Conservation (phyloP, 257 asterid species). For the Fraxinus quadrangulata region DNA sequence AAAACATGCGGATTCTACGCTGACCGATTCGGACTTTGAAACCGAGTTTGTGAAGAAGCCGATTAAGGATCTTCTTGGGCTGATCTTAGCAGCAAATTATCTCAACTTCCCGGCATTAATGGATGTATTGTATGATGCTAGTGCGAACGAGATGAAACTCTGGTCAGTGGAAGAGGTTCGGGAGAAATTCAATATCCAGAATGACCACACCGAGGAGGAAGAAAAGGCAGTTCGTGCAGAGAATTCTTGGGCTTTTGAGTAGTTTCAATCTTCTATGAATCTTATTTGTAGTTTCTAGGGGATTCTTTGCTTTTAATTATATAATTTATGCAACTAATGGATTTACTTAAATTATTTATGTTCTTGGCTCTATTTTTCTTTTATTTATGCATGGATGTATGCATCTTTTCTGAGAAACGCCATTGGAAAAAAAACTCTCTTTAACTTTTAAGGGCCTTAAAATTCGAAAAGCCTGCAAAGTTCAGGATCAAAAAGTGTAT, state of each 20-base stretch:
- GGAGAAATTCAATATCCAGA: background rate
- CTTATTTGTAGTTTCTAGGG: background rate
- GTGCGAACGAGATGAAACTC: background rate
- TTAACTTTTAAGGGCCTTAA: no score
- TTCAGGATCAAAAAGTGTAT: background rate
- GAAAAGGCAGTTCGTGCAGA: background rate
- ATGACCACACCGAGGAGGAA: background rate
- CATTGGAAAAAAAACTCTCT: no score
- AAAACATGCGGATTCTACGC: background rate
- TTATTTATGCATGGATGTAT: no score
- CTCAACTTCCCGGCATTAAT: background rate
- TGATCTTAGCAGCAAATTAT: background rate
- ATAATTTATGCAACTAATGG: no score
- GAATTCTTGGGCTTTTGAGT: background rate
- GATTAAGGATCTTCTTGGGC: background rate
- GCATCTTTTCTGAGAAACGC: background rate
- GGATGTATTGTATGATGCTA: background rate
- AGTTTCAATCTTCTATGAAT: background rate
- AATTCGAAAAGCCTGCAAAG: background rate
- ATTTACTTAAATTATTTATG: no score
- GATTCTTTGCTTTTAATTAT: no score
- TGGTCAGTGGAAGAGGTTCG: background rate
- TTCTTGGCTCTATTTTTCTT: no score
- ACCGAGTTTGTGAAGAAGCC: background rate
- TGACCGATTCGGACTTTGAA: background rate